Conservation (phyloP, 352 stramenopile genomes). For the Globisporangium solare region DNA sequence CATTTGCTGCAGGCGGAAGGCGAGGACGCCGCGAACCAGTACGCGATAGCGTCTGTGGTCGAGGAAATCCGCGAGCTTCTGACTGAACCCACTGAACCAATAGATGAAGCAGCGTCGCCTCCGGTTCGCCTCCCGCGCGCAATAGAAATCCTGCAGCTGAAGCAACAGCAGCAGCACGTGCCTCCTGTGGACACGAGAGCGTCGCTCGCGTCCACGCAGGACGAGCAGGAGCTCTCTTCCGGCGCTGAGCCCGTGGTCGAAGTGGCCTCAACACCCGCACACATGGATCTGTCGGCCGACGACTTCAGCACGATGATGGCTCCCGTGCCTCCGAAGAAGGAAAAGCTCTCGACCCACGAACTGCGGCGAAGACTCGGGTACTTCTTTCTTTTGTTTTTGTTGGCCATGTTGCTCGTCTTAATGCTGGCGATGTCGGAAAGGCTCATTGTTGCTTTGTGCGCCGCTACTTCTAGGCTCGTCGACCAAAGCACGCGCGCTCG, state of each 20-base stretch:
- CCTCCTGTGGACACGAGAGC: neutral
- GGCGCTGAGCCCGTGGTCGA: neutral
- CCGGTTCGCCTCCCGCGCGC: slow-evolving; percentile 22
- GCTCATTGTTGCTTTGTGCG: neutral
- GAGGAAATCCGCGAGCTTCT: slow-evolving; percentile 19
- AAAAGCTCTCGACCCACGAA: slow-evolving; percentile 50
- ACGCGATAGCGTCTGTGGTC: slow-evolving; percentile 12
- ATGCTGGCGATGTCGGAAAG: neutral
- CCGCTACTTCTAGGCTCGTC: slow-evolving; percentile 21
- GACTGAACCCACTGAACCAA: neutral
- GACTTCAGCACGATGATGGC: slow-evolving; percentile 69
- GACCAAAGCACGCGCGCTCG: slow-evolving; percentile 25
- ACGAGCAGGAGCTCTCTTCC: too few species aligned
- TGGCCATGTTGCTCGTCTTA: neutral
- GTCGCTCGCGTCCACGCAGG: too few species aligned
- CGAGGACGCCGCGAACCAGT: slow-evolving; percentile 22
- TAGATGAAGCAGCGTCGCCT: neutral
- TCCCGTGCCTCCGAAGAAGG: slow-evolving; percentile 18
- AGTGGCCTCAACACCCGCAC: neutral
- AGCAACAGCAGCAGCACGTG: slow-evolving; percentile 11
- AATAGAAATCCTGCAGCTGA: slow-evolving; percentile 22
- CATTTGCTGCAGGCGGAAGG: slow-evolving; percentile 3
- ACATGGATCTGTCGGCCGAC: slow-evolving; percentile 27
- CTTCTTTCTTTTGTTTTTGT: too few species aligned
- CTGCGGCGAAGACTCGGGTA: slow-evolving; percentile 60